These are phyloP conservation scores for Saccharomycopsis malanga DNA, from an alignment of 805 yeast species.

Conservation along the genomic window DNA sequence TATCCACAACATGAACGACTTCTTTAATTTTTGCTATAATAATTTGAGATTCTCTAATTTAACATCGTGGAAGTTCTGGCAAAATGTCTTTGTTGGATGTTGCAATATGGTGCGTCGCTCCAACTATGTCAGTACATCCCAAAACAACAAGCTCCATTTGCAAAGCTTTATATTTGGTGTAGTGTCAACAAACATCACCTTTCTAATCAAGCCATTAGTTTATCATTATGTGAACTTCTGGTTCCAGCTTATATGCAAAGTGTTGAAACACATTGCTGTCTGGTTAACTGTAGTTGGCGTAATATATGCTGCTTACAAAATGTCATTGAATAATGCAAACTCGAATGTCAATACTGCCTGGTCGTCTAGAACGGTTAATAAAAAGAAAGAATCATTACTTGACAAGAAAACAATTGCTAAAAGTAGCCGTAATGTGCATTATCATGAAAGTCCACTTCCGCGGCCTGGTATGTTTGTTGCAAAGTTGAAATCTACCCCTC, in stretches of 20 bases:
- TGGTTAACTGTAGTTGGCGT: constrained; percentile 9
- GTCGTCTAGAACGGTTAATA: no score
- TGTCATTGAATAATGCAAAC: neutral
- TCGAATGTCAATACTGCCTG: neutral
- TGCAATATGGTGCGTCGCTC: neutral
- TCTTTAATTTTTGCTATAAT: neutral
- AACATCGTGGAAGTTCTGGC: neutral
- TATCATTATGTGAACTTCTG: constrained; percentile 1
- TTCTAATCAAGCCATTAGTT: constrained; percentile 7
- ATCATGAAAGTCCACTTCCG: no score
- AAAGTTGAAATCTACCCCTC: no score
- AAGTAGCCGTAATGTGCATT: no score
- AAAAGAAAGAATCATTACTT: no score
- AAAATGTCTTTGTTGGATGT: neutral
- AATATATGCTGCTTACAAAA: constrained; percentile 2
- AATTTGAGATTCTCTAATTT: neutral
- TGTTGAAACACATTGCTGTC: constrained; percentile 6
- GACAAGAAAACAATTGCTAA: no score
- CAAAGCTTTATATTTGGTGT: constrained; percentile 17
- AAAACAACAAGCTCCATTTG: constrained; percentile 6
- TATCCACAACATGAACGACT: neutral
- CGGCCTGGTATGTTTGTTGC: no score
- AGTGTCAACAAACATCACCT: neutral
- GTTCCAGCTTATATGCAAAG: neutral
- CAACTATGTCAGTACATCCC: neutral